These are phyloP conservation scores for Fusarium sulawesiense DNA, from an alignment of 2,329 filamentous ascomycete genomes.

Conservation along the genomic window DNA sequence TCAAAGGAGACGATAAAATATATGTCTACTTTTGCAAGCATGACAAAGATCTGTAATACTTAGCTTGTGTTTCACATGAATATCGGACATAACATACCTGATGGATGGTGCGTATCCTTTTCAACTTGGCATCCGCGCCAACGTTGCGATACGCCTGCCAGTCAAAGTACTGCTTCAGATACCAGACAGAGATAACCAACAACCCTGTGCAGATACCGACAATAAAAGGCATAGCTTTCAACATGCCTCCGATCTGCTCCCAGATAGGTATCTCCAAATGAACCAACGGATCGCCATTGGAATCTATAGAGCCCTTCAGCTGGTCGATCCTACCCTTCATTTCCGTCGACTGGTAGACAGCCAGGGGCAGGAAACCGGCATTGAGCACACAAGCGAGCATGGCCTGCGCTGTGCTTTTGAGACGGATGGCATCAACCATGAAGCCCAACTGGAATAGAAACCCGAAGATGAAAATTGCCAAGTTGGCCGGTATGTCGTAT, in stretches of 20 bases:
- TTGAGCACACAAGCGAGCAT: constrained; percentile 8
- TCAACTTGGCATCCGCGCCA: constrained; percentile 5
- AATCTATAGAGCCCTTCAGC: background rate
- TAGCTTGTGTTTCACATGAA: background rate
- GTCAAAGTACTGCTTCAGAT: constrained; percentile 8
- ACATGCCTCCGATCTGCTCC: background rate
- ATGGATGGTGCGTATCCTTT: constrained; percentile 4
- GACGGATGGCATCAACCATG: constrained; percentile 8
- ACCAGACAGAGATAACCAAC: background rate
- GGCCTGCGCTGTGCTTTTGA: constrained; percentile 12
- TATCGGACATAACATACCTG: background rate
- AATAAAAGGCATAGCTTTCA: background rate
- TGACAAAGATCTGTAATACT: background rate
- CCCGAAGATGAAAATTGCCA: constrained; percentile 6
- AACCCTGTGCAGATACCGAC: background rate
- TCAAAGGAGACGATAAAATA: constrained; percentile 13
- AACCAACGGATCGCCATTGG: background rate
- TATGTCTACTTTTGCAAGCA: constrained; percentile 7
- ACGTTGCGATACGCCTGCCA: constrained; percentile 21
- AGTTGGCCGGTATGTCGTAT: background rate
- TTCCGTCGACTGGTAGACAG: background rate
- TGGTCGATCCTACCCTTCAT: background rate
- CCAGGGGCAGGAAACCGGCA: background rate
- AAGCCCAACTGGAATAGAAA: constrained; percentile 6
- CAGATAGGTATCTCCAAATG: constrained; percentile 1